Evolutionary conservation across 1,139 yeast genomes (phyloP).

Genomic region (Magnusiomyces suaveolens): DNA sequence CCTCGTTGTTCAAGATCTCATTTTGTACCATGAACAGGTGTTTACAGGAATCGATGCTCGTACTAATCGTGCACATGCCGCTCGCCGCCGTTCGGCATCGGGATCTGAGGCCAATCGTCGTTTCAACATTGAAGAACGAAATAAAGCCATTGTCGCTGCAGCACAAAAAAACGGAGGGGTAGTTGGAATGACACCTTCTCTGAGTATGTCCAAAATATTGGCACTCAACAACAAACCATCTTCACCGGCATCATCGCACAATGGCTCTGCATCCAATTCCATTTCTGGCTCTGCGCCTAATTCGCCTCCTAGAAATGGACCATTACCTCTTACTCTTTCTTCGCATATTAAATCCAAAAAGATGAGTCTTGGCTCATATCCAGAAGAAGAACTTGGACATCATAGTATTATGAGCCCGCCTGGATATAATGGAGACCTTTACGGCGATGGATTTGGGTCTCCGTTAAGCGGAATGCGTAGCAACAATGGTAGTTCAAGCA

Average conservation of each 20-base stretch:
- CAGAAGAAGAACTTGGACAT: background rate
- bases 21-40: conserved; percentile 20
- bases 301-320: conserved; percentile 3
- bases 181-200: background rate
- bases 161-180: background rate
- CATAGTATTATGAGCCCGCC: background rate
- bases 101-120: conserved; percentile 22
- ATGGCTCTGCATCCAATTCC: background rate
- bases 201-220: background rate
- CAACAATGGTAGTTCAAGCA: background rate
- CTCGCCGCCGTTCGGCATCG: conserved; percentile 21
- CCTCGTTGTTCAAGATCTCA: conserved; percentile 23
- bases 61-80: conserved; percentile 10
- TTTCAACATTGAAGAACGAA: conserved; percentile 27
- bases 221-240: background rate
- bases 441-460: background rate
- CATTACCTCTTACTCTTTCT: conserved; percentile 1
- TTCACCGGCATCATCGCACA: background rate
- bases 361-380: background rate
- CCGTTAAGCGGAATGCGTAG: background rate
- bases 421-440: background rate
- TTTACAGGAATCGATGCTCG: conserved; percentile 21
- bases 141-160: conserved; percentile 22
- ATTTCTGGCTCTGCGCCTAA: background rate
- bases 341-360: background rate